phyloP scores from a whole-genome alignment of 2,329 filamentous ascomycete species.

The Ascosphaera apis region DNA sequence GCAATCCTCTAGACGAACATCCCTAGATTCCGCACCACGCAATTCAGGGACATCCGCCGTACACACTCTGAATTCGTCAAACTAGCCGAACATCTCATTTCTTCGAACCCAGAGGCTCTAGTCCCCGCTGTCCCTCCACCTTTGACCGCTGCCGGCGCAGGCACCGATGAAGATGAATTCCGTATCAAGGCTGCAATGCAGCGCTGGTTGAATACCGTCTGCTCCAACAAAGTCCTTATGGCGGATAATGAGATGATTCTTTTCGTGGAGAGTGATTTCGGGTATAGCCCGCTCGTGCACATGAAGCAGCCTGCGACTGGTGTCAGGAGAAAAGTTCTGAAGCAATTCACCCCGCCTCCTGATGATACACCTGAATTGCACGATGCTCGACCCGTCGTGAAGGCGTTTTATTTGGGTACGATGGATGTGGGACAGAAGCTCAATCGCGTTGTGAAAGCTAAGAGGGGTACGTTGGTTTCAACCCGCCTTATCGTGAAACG shows the following conservation, averaged over 20 bases:
- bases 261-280: constrained; percentile 98
- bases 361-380: constrained; percentile 92
- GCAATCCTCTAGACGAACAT: constrained; percentile 62
- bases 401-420: constrained; percentile 80
- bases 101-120: constrained; percentile 86
- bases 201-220: constrained; percentile 85
- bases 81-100: constrained; percentile 86
- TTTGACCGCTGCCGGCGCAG: constrained; percentile 80
- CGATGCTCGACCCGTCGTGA: constrained; percentile 72
- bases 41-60: constrained; percentile 90
- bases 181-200: constrained; percentile 79
- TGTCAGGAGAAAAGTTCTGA: constrained; percentile 80
- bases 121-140: constrained; percentile 88
- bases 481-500: not conserved
- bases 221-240: constrained; percentile 77
- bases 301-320: constrained; percentile 95
- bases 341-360: constrained; percentile 92
- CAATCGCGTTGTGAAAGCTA: constrained; percentile 75
- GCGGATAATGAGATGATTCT: constrained; percentile 92
- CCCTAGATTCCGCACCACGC: constrained; percentile 91
- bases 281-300: constrained; percentile 84
- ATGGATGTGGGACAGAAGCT: constrained; percentile 98
- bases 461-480: constrained; percentile 46
- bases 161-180: constrained; percentile 84
- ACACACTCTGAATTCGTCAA: constrained; percentile 92